Evolutionary conservation across 768 basidiomycete species (phyloP), one percentile per base, ranked within the genome.

Genomic region (Tricholoma flavovirens): DNA sequence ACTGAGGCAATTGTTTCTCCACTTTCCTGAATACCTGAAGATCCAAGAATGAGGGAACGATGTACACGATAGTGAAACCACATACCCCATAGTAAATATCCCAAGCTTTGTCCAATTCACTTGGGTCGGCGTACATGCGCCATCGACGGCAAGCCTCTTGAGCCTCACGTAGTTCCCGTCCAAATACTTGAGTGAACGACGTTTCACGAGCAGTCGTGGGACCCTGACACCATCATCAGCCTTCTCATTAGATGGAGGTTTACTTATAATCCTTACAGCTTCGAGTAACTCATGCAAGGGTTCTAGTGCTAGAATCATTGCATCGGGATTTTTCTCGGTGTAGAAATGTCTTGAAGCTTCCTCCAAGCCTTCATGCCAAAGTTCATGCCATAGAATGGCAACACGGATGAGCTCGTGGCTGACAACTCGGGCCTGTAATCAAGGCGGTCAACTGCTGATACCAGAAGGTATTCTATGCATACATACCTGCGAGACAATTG

Each of bases 281-380:
- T 97, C 94, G 17, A 99, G 77, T 77, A 93, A 81, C 49, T 95
- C 90, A 62, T 99, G 97, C 56, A 98, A 74, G 2, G 95, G 96
- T 63, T 94, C 93, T 49, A 99, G 72, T 11, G 84, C 88, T 21
- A 86, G 87, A 63, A 98, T 97, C 97, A 99, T 99, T 5, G 90
- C 97, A 57, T 93, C 90, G 1, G 96, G 88, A 69, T 99, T 97
- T 65, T 93, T 90, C 63, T 98, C 97, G 9, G 92, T 94, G 77
- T 95, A 99, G 75, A 94, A 99, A 46, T 93, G 73, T 40, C 97
- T 83, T 6, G 95, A 97, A 5, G 97, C 97, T 70, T 99, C 97
- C 73, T 99, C 97, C 19, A 99, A 77, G 15, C 93, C 94, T 73
- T 99, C 97, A 64, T 98, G 94, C 97, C 97, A 99, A 60, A 94